Base-by-base conservation (phyloP, 306 rosid genomes). In the Ziziphus jujuba region DNA sequence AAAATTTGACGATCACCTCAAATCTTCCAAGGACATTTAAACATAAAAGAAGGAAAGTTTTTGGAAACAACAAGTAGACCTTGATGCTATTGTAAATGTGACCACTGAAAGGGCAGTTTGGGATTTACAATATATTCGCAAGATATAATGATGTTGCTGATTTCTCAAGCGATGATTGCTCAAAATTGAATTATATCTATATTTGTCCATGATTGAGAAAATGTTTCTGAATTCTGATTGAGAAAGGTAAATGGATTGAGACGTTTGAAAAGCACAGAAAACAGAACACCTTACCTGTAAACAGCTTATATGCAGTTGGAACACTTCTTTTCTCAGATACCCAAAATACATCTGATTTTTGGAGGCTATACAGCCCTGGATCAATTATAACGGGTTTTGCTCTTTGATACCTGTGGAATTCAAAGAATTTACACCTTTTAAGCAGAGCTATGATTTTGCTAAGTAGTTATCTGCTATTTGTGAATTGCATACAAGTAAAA, bases 341-440 rank as follows among this genome's bases (percentile, higher is more conserved):
- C 93, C 93, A 87, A 80, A 82, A 87, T 15, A 89, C 89, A 28
- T 89, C 93, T 19, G 90, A 81, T 83, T 89, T 84, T 34, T 72
- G 75, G 72, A 66, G 44, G 74, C 85, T 84, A 63, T 89, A 86
- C 54, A 89, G 75, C 44, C 92, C 96, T 8, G 96, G 96, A 78
- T 89, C 96, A 55, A 89, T 72, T 75, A 89, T 89, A 48, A 89
- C 80, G 0, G 96, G 96, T 66, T 76, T 89, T 63, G 92, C 96
- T 77, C 96, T 86, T 61, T 86, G 92, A 66, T 71, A 16, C 85
- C 92, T 89, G 85, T 38, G 43, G 24, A 59, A 38, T 61, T 59
- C 45, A 56, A 28, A n/a, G 34, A 72, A 36, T 47, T 49, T 34
- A 66, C 66, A 62, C 31, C 44, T 20, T 54, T 48, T 40, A 69